phyloP scores from a whole-genome alignment of 2,329 filamentous ascomycete species.

The Fusarium sp. region DNA sequence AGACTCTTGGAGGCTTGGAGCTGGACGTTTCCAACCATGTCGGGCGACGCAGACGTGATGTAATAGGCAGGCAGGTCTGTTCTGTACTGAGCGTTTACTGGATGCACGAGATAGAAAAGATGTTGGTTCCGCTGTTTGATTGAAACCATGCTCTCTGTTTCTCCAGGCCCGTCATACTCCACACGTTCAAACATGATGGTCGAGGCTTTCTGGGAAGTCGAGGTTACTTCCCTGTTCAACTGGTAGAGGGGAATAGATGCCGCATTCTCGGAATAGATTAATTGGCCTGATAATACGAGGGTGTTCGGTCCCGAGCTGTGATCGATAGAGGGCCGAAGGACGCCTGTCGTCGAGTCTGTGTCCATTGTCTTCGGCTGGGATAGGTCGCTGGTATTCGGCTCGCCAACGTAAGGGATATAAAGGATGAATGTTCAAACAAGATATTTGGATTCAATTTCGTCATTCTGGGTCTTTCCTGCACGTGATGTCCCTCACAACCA shows the following conservation, averaged over 20 bases:
- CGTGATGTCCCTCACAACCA: background rate
- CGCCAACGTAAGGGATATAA: background rate
- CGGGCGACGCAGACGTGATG: conserved; percentile 22
- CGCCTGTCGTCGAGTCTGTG: background rate
- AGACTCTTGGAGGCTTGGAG: background rate
- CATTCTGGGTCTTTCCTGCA: background rate
- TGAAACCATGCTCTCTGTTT: background rate
- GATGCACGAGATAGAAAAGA: conserved; percentile 29
- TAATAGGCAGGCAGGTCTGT: conserved; percentile 14
- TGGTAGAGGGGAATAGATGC: conserved; percentile 19
- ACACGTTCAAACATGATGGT: conserved; percentile 26
- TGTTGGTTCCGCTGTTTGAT: background rate
- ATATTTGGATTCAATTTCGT: background rate
- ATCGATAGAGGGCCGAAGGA: background rate
- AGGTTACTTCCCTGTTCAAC: conserved; percentile 12
- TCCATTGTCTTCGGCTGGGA: background rate
- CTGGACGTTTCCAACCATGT: conserved; percentile 18
- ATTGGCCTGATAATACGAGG: conserved; percentile 18
- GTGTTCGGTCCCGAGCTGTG: background rate
- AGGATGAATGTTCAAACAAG: background rate
- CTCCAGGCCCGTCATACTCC: background rate
- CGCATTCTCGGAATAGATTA: background rate
- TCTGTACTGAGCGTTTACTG: background rate
- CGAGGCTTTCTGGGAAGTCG: conserved; percentile 3
- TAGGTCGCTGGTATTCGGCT: background rate